Evolutionary conservation across 2,329 filamentous ascomycete species (phyloP).

Genomic region (Orbilia brochopaga): DNA sequence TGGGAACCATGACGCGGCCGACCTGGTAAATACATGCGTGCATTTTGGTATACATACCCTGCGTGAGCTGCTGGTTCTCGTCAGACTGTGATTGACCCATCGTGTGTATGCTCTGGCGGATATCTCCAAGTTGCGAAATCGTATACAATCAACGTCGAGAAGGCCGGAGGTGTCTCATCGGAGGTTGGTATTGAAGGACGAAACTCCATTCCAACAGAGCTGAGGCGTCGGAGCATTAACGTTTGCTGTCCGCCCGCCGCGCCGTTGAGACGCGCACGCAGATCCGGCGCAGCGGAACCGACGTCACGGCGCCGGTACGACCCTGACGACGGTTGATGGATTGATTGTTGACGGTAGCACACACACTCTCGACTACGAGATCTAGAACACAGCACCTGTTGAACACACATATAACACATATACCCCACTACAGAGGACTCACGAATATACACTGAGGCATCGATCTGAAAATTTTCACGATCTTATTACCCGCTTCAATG

Average conservation of each 20-base stretch:
- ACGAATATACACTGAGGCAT: too few relatives aligned
- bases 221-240: too few relatives aligned
- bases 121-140: background rate
- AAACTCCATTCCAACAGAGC: background rate
- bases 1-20: too few relatives aligned
- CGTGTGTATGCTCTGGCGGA: background rate
- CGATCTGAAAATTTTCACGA: background rate
- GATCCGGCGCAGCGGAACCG: constrained; percentile 2
- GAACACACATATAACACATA: too few relatives aligned
- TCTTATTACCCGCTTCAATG: background rate
- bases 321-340: background rate
- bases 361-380: background rate
- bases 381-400: too few relatives aligned
- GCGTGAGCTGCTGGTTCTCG: constrained; percentile 24
- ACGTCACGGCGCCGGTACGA: background rate
- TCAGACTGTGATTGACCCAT: constrained; percentile 48
- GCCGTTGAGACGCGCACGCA: background rate
- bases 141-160: background rate
- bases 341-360: background rate
- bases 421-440: too few relatives aligned
- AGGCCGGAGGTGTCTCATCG: background rate
- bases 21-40: too few relatives aligned
- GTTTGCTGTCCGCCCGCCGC: background rate
- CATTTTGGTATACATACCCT: constrained; percentile 15
- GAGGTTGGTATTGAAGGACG: background rate